Base-by-base conservation (phyloP, 2,329 filamentous ascomycete species). In the Diplodia corticola region DNA sequence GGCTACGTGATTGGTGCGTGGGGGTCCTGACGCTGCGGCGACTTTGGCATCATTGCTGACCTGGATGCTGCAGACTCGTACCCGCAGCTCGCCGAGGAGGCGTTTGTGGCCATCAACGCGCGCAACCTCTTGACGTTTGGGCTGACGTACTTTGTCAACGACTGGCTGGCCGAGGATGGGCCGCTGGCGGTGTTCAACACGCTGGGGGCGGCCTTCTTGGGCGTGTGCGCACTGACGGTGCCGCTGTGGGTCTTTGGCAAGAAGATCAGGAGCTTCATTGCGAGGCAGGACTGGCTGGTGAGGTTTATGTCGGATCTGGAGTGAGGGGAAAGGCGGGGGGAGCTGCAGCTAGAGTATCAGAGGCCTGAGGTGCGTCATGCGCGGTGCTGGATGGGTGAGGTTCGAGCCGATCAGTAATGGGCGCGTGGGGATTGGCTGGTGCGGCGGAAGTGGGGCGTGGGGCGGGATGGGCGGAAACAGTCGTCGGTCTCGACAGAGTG, bases 231-330 rank as follows among this genome's bases (percentile, higher is more conserved):
- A 35, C 70, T 84, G 69, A 83, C 82, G 1, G 77, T 84, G 17
- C 82, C 82, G 1, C 69, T 84, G 37, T 85, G 82, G 80, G 75
- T 84, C 7, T 84, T 75, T 69, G 82, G 82, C 5, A 84, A 84
- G 75, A 77, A 76, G 66, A 76, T 79, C 30, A 75, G 82, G 51
- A 77, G 76, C 35, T 79, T 74, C 68, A 82, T 81, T 65, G 78
- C 78, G 5, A 75, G 80, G 60, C 82, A 80, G 63, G 67, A 78
- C 65, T 75, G 71, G 53, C 67, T 76, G 68, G 70, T 71, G 49
- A 68, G 70, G 6, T 74, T 75, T 35, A 74, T 75, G 73, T 70
- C 57, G 26, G 73, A 75, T 65, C 28, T 30, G 37, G 55, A 46
- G 55, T 9, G 24, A 24, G 22, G 35, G n/a, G 15, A 15, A 15